phyloP scores from a whole-genome alignment of 148 eudicot species.

The Chenopodium suecicum region DNA sequence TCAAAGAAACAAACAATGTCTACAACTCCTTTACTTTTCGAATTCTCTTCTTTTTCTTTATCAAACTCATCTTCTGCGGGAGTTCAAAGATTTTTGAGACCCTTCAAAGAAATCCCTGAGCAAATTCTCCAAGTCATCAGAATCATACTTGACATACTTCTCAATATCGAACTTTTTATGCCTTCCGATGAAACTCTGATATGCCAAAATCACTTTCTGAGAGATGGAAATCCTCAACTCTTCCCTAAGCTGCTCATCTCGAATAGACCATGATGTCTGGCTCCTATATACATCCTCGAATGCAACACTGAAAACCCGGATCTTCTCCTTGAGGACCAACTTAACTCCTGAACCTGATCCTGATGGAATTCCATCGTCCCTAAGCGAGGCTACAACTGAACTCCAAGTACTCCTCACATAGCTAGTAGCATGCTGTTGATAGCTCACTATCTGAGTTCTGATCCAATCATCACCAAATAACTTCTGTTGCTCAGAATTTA shows the following conservation, averaged over 20 bases:
- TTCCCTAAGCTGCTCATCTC: slow-evolving; percentile 53
- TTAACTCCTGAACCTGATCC: slow-evolving; percentile 39
- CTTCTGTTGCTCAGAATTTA: slow-evolving; percentile 35
- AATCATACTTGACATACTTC: slow-evolving; percentile 62
- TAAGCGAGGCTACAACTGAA: slow-evolving; percentile 41
- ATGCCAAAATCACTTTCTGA: slow-evolving; percentile 57
- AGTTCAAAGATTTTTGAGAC: slow-evolving; percentile 43
- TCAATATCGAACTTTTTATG: slow-evolving; percentile 35
- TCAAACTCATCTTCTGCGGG: slow-evolving; percentile 23
- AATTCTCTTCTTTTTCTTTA: background rate
- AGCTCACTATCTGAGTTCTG: slow-evolving; percentile 34
- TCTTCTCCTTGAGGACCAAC: slow-evolving; percentile 46
- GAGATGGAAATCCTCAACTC: slow-evolving; percentile 58
- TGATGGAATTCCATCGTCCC: slow-evolving; percentile 44
- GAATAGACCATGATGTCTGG: slow-evolving; percentile 65
- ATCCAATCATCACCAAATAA: slow-evolving; percentile 70
- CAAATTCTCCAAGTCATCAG: slow-evolving; percentile 52
- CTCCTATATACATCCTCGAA: slow-evolving; percentile 62
- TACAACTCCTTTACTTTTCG: background rate
- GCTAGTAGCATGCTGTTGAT: slow-evolving; percentile 57
- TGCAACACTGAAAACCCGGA: slow-evolving; percentile 45
- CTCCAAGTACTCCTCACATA: slow-evolving; percentile 72
- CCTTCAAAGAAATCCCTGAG: slow-evolving; percentile 73
- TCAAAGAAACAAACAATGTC: slow-evolving; percentile 15
- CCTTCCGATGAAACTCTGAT: slow-evolving; percentile 49